Base-by-base conservation (phyloP, 495 filamentous ascomycete genomes). In the Talaromyces thailandensis region DNA sequence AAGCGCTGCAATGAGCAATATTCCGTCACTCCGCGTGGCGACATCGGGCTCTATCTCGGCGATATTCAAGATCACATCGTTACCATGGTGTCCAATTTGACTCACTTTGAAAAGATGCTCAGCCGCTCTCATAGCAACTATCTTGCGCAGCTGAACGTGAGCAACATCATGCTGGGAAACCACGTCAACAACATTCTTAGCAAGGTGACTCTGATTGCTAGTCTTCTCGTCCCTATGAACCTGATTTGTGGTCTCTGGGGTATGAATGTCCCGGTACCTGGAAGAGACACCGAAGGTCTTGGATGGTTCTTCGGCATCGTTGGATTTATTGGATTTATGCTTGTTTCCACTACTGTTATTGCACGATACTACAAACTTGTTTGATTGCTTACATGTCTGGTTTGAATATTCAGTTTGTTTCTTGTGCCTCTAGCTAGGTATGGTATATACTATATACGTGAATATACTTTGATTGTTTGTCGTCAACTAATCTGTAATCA, bases 61-160 rank as follows among this genome's bases (percentile, higher is more conserved):
- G 94, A 98, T 78, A 96, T 98, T 64, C 94, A 98, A 71, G 94
- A 98, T 76, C 94, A 98, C 81, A 93, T 98, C 35, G 91, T 98
- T 32, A 98, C 94, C 63, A 97, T 98, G 94, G 95, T 96, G 84
- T 90, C 86, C 65, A 98, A 96, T 72, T 76, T 98, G 59, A 86
- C 84, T 9, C 94, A 98, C 70, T 97, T 94, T 66, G 95, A 98
- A 71, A 97, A 97, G 79, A 97, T 98, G 83, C 84, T 98, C 60
- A 91, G 88, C 6, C 89, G 95, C 23, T 88, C 87, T n/a, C 95
- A 98, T 76, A 88, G 88, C 76, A 98, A 98, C 70, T 97, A 98
- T 64, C 82, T 98, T 18, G 94, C 94, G 14, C 94, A 97, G 75
- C 83, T 98, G 63, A 92, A 88, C 56, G 92, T 98, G 64, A 91